A percentile compares a stretch with the other conserved stretches of the same genome.
phyloP scores from a whole-genome alignment of 1,284 basidiomycete genomes.

The Ustilago shanxiensis region DNA sequence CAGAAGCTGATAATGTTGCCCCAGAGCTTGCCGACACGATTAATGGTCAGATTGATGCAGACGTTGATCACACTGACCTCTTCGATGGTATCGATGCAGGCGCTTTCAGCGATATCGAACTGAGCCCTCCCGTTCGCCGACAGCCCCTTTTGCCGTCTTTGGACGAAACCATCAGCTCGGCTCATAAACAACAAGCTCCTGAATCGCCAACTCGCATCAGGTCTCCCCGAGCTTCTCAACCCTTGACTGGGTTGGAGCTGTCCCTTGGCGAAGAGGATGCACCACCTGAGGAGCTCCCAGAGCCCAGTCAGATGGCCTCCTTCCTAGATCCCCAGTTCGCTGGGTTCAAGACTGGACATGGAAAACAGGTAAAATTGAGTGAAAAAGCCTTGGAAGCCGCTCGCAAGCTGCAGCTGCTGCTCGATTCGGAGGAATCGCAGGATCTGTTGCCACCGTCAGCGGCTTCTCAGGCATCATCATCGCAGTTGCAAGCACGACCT shows the following conservation, averaged over 20 bases:
- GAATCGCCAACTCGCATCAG: conserved; percentile 12
- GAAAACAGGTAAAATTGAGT: conserved; percentile 34
- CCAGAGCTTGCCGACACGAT: not conserved
- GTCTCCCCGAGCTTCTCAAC: not conserved
- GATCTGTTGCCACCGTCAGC: conserved; percentile 20
- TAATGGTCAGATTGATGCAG: conserved; percentile 5
- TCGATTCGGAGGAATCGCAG: conserved; percentile 27
- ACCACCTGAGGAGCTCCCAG: conserved; percentile 3
- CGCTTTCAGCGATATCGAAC: conserved; percentile 43
- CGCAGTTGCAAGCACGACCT: conserved; percentile 4
- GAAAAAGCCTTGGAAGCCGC: conserved; percentile 38
- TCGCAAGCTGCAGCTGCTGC: conserved; percentile 29
- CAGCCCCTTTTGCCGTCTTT: conserved; percentile 10
- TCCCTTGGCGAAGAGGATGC: not conserved
- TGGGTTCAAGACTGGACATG: conserved; percentile 40
- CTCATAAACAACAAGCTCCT: not conserved
- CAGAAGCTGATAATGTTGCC: not conserved
- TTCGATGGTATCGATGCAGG: conserved; percentile 50
- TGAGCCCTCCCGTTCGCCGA: conserved; percentile 38
- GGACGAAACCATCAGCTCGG: not conserved
- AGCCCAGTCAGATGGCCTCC: conserved; percentile 28
- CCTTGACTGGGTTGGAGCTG: not conserved
- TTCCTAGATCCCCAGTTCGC: conserved; percentile 39
- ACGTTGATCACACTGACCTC: conserved; percentile 33
- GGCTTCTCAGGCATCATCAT: conserved; percentile 20